These are phyloP conservation scores for Trebouxia gelatinosa DNA, from an alignment of 163 green algal genomes.

Conservation along the genomic window DNA sequence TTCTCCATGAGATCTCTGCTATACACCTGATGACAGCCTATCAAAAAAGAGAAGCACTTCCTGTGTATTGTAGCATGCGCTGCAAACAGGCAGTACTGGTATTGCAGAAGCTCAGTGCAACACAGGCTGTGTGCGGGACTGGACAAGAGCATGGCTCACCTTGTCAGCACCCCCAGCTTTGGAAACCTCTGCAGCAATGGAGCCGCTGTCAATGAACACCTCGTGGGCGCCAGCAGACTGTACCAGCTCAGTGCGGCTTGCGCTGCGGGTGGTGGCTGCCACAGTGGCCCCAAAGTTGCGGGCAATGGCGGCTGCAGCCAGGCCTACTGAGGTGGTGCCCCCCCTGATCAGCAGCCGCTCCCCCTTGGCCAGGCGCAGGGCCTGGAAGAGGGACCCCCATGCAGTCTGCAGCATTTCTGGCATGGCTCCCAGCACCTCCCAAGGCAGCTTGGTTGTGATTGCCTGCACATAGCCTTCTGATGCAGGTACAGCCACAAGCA, in stretches of 20 bases:
- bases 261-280: conserved; percentile 23
- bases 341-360: conserved; percentile 24
- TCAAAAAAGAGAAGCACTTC: too few relatives aligned
- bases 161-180: conserved; percentile 15
- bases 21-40: too few relatives aligned
- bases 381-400: conserved; percentile 32
- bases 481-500: background rate
- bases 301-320: conserved; percentile 32
- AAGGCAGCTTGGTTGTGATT: conserved; percentile 3
- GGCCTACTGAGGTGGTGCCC: conserved; percentile 31
- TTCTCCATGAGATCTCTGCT: too few relatives aligned
- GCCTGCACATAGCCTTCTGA: conserved; percentile 10
- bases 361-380: conserved; percentile 1
- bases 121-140: too few relatives aligned
- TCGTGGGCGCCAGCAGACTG: background rate
- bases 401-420: conserved; percentile 36
- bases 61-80: too few relatives aligned
- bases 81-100: too few relatives aligned
- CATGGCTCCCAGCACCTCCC: conserved; percentile 24
- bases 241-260: conserved; percentile 2
- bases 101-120: too few relatives aligned
- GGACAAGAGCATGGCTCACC: too few relatives aligned
- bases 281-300: conserved; percentile 19
- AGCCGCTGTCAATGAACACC: conserved; percentile 24
- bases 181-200: conserved; percentile 19